Base-by-base conservation (phyloP, 179 eudicot species). In the Beta corolliflora region DNA sequence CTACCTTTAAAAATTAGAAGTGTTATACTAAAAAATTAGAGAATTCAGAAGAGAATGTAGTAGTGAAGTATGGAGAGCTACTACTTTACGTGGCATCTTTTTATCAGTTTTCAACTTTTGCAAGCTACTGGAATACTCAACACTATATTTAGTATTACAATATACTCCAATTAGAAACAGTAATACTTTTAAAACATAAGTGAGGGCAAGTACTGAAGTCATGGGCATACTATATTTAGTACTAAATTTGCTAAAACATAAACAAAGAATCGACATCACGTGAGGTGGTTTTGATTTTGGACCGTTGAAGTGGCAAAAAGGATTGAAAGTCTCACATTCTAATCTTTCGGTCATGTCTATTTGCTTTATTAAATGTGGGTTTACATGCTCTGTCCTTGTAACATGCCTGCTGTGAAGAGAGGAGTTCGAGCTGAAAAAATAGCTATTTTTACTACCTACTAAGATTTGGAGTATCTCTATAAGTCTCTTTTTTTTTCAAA, bases 371-470 rank as follows among this genome's bases (percentile, higher is more conserved):
- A 74, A 48, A 46, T 71, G 25, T 25, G 69, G 77, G 29, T 71
- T 71, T 80, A 71, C 77, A 72, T 80, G 77, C 71, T 80, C 46
- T 60, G 77, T 18, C 41, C 36, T 46, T n/a, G n/a, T 52, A 31
- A 19, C 54, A 78, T 77, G 80, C 46, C 64, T 48, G 52, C 52
- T 50, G 29, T 70, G 18, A 29, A 10, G 29, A 18, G 52, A 48
- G 9, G 74, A 46, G 8, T 46, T 70, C 29, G 63, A 71, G n/a
- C 46, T 7, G 23, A 44, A 46, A 46, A 16, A 48, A 48, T 77
- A 9, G 59, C 21, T 64, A 50, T 64, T 64, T 54, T 64, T 64
- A 13, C 71, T 65, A 19, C 61, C 73, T 50, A 5, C 14, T 1
- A 16, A 77, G 53, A 77, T 76, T 65, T 66, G 31, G 23, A 65